Conservation (phyloP, 371 early-diverging fungal genomes). For the Ordospora pajunii region DNA sequence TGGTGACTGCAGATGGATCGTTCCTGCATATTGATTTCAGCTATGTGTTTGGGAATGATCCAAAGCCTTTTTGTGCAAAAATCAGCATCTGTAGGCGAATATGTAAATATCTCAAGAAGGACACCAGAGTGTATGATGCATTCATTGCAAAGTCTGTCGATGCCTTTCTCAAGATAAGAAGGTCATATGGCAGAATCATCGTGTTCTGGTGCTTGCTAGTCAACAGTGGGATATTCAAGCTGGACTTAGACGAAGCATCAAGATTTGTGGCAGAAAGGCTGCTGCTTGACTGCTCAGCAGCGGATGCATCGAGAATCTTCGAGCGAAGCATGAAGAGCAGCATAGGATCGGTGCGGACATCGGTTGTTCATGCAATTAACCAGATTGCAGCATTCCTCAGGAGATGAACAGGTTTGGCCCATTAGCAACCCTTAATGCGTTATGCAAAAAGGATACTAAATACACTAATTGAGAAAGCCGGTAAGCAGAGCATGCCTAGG, state of each 20-base stretch:
- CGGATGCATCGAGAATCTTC: background rate
- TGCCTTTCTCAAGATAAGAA: background rate
- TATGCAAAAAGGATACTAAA: background rate
- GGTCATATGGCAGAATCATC: background rate
- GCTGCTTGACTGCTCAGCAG: background rate
- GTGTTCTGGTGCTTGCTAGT: background rate
- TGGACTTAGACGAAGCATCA: background rate
- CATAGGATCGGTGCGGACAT: background rate
- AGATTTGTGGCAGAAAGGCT: background rate
- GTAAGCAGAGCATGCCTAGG: background rate
- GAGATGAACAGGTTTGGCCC: background rate
- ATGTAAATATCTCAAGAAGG: conserved; percentile 7
- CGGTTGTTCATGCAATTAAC: background rate
- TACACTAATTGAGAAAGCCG: background rate
- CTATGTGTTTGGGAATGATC: conserved; percentile 86
- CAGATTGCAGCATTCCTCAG: background rate
- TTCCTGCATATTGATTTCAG: conserved; percentile 95
- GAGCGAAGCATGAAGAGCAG: background rate
- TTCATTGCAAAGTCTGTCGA: background rate
- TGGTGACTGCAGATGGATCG: conserved; percentile 68
- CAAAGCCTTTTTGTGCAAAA: conserved; percentile 91
- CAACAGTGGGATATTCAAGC: background rate
- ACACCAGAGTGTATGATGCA: conserved; percentile 1
- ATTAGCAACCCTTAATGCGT: background rate
- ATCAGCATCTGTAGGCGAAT: conserved; percentile 61